These are phyloP conservation scores for Ogataea trehaloabstinens DNA, from an alignment of 805 yeast species.

Conservation along the genomic window DNA sequence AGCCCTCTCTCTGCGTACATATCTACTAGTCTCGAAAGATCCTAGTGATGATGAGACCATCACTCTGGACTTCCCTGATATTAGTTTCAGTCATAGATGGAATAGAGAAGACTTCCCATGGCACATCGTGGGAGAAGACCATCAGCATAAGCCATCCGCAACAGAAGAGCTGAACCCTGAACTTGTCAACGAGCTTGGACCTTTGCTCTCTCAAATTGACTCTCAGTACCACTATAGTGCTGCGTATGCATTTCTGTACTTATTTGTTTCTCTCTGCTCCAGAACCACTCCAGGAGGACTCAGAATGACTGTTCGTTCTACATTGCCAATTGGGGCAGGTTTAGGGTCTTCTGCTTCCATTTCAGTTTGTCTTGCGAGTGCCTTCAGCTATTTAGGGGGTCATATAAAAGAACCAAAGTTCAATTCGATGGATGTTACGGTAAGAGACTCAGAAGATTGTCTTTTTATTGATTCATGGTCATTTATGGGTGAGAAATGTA, in stretches of 20 bases:
- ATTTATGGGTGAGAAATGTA: conserved; percentile 88
- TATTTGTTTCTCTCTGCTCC: conserved; percentile 59
- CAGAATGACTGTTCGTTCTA: conserved; percentile 69
- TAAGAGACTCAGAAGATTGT: conserved; percentile 40
- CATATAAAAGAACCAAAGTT: conserved; percentile 43
- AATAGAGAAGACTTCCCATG: conserved; percentile 58
- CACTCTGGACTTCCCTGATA: conserved; percentile 80
- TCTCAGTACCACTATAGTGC: conserved; percentile 69
- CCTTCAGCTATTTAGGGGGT: conserved; percentile 60
- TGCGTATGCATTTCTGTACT: conserved; percentile 78
- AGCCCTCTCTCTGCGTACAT: conserved; percentile 82
- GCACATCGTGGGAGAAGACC: conserved; percentile 33
- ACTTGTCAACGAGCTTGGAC: conserved; percentile 48
- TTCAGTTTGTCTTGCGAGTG: conserved; percentile 79
- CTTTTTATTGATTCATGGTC: conserved; percentile 82
- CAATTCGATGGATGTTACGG: conserved; percentile 34
- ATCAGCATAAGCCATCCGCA: conserved; percentile 29
- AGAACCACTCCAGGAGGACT: conserved; percentile 45
- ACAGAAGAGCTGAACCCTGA: conserved; percentile 61
- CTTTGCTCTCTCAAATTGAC: conserved; percentile 42
- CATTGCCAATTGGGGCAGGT: conserved; percentile 95
- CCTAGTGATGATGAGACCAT: conserved; percentile 41
- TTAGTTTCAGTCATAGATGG: conserved; percentile 67
- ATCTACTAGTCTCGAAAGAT: conserved; percentile 59
- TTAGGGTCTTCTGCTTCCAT: conserved; percentile 92